phyloP scores from a whole-genome alignment of 2,329 filamentous ascomycete genomes.

The Calonectria hongkongensis region DNA sequence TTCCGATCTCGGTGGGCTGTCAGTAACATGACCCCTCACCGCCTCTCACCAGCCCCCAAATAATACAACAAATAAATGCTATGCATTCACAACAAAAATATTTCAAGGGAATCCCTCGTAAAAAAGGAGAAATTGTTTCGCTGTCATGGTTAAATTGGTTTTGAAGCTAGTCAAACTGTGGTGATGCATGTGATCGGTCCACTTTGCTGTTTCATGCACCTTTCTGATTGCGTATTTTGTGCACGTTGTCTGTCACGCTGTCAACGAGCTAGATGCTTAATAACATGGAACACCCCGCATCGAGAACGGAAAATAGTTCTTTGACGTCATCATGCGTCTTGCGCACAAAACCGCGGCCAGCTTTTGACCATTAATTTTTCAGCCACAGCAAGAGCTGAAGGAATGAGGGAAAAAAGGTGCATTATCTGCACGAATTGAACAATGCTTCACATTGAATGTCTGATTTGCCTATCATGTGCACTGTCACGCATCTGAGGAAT shows the following conservation, averaged over 20 bases:
- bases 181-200: constrained; percentile 13
- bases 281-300: constrained; percentile 9
- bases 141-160: constrained; percentile 1
- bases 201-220: constrained; percentile 6
- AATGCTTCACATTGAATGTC: no score
- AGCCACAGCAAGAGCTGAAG: neutral
- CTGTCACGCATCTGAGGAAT: no score
- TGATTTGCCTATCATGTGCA: no score
- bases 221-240: constrained; percentile 4
- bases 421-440: no score
- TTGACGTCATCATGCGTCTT: constrained; percentile 15
- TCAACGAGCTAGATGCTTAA: neutral
- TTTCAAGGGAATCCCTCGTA: neutral
- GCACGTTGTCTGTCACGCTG: constrained; percentile 13
- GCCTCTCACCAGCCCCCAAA: constrained; percentile 4
- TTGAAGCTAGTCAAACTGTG: constrained; percentile 9
- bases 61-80: neutral
- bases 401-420: neutral
- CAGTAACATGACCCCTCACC: neutral
- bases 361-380: neutral
- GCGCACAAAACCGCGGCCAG: neutral
- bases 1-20: constrained; percentile 16
- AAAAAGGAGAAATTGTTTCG: neutral
- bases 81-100: constrained; percentile 3
- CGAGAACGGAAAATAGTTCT: no score